Percentiles rank a stretch among this genome's conserved stretches.
Evolutionary conservation across 805 yeast genomes (phyloP).

Genomic region (Candida insectorum): DNA sequence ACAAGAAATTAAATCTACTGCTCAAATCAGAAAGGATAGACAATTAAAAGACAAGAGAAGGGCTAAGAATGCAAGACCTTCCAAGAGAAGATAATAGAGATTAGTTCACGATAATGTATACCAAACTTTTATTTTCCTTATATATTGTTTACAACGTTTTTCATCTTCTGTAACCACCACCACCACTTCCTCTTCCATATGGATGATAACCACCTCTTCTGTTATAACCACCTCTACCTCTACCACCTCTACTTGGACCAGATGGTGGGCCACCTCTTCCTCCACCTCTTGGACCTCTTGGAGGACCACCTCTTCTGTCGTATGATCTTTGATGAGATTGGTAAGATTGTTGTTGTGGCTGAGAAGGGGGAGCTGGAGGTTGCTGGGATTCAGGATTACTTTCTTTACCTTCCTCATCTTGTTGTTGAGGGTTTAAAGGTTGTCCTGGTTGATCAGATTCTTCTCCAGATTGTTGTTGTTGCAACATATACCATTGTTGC

Average conservation of each 20-base stretch:
- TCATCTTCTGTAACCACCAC: no score
- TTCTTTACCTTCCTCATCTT: constrained; percentile 17
- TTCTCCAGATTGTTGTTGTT: constrained; percentile 43
- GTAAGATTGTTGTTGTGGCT: no score
- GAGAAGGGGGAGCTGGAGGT: no score
- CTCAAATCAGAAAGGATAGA: constrained; percentile 78
- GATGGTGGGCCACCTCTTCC: constrained; percentile 33
- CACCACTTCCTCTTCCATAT: constrained; percentile 41
- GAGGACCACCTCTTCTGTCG: constrained; percentile 21
- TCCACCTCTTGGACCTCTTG: constrained; percentile 48
- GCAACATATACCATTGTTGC: constrained; percentile 64
- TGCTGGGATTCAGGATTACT: constrained; percentile 14
- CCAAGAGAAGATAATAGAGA: constrained; percentile 19
- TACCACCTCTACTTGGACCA: constrained; percentile 25
- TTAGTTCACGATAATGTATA: background rate
- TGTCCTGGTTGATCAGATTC: constrained; percentile 30
- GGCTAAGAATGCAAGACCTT: constrained; percentile 84
- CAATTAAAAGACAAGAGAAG: constrained; percentile 62
- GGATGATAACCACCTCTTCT: constrained; percentile 43
- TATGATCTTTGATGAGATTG: constrained; percentile 4
- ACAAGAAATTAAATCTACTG: constrained; percentile 63
- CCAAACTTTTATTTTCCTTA: no score
- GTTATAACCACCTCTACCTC: constrained; percentile 27
- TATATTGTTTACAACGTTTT: constrained; percentile 1
- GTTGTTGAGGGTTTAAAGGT: constrained; percentile 44